Conservation (phyloP, 352 stramenopile genomes). For the Phytophthora colocasiae region DNA sequence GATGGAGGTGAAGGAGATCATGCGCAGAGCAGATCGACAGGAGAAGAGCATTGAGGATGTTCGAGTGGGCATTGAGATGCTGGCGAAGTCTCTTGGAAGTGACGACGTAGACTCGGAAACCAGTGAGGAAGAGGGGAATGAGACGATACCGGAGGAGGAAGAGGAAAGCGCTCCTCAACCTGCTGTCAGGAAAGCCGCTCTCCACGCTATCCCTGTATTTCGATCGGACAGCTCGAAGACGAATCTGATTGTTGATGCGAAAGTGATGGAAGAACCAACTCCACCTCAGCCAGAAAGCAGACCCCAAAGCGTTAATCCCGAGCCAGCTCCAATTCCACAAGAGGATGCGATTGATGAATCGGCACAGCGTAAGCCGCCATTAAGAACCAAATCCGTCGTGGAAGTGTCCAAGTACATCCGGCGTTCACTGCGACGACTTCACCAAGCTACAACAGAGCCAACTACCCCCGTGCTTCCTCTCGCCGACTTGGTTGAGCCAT, state of each 20-base stretch:
- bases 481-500: not conserved
- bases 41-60: conserved; percentile 72
- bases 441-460: conserved; percentile 1
- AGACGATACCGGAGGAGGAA: not conserved
- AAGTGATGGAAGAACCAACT: not conserved
- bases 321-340: not conserved
- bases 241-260: conserved; percentile 1
- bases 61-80: conserved; percentile 57
- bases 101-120: conserved; percentile 69
- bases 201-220: conserved; percentile 19
- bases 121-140: conserved; percentile 26
- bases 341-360: not conserved
- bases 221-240: conserved; percentile 2
- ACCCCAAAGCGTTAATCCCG: too few species aligned
- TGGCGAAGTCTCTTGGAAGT: conserved; percentile 69
- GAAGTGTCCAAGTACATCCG: conserved; percentile 21
- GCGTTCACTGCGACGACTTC: conserved; percentile 19
- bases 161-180: conserved; percentile 5
- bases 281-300: not conserved
- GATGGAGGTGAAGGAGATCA: conserved; percentile 78
- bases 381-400: conserved; percentile 3
- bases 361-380: not conserved
- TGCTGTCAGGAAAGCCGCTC: conserved; percentile 13
- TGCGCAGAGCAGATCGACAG: conserved; percentile 60
- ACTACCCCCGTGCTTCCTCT: not conserved